Base-by-base conservation (phyloP, 257 asterid genomes). In the Jaltomata sinuosa region DNA sequence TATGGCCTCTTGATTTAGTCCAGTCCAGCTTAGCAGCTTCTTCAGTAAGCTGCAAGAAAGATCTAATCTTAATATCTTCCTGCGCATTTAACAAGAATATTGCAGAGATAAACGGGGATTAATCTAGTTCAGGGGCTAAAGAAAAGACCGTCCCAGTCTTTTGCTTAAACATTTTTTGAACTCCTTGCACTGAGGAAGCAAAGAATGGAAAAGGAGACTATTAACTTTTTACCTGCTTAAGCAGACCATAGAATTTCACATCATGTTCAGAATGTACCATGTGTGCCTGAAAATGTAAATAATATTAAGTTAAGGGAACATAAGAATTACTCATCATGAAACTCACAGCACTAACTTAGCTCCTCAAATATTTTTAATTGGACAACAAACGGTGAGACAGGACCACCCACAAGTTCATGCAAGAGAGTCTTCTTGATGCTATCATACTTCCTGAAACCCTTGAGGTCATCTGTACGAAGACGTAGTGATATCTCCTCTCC, bases 401-500 rank as follows among this genome's bases (percentile, higher is more conserved):
- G 47, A 55, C 59, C 89, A 22, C 85, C 78, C 90, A 96, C 99
- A 69, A 94, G 92, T 91, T 96, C 98, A 87, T 96, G 98, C 89
- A 93, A 88, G 85, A 96, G 99, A 71, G 98, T 96, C 90, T 89
- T 92, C 90, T 94, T 96, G 69, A 96, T 93, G 85, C 94, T 93
- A 65, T 89, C 92, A 42, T 93, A 94, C 91, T 94, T 96, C 91
- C 99, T 90, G 90, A 96, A 94, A 88, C 99, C 98, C 89, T 89
- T 91, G 89, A 96, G 97, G 89, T 96, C 98, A 86, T 94, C 98
- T 4, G 98, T 96, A 79, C 99, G 95, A 83, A 96, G 98, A 34
- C 98, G 95, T 84, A 96, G 87, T 25, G 98, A 96, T 85, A 96
- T 94, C 91, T 96, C 99, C 88, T 96, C 98, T 72, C 99, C 99